These are phyloP conservation scores for Benincasa hispida DNA, from an alignment of 306 rosid genomes.

Conservation along the genomic window DNA sequence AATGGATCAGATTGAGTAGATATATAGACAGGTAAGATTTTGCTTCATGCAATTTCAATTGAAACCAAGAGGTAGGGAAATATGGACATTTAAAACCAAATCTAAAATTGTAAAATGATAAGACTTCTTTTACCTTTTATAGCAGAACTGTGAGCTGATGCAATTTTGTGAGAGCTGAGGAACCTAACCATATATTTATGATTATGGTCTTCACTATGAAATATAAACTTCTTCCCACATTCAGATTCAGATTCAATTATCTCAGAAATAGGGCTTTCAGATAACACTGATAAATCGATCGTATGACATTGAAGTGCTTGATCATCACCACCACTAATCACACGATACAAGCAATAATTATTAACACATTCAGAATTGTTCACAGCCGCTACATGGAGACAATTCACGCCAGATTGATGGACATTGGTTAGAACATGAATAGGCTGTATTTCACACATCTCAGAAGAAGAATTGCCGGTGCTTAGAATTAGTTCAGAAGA, in stretches of 20 bases:
- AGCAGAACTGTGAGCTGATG: constrained; percentile 87
- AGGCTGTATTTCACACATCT: constrained; percentile 55
- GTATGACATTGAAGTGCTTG: constrained; percentile 61
- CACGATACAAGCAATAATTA: constrained; percentile 27
- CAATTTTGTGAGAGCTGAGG: constrained; percentile 29
- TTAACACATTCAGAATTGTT: constrained; percentile 22
- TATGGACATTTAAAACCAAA: background rate
- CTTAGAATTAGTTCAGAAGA: constrained; percentile 20
- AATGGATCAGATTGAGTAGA: background rate
- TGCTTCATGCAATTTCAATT: background rate
- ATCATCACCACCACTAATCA: constrained; percentile 93
- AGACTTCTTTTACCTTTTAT: constrained; percentile 49
- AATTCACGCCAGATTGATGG: constrained; percentile 95
- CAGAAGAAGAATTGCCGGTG: constrained; percentile 24
- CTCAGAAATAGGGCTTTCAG: constrained; percentile 21
- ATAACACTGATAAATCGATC: constrained; percentile 34
- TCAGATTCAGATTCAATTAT: constrained; percentile 18
- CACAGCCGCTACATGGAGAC: constrained; percentile 70
- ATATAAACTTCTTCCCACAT: constrained; percentile 14
- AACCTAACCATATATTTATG: constrained; percentile 29
- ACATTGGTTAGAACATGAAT: constrained; percentile 31
- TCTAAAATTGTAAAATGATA: background rate
- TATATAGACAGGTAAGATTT: background rate
- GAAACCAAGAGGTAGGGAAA: background rate
- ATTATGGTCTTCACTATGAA: constrained; percentile 18